Conservation (phyloP, 768 basidiomycete genomes). For the Cubamyces sp. region DNA sequence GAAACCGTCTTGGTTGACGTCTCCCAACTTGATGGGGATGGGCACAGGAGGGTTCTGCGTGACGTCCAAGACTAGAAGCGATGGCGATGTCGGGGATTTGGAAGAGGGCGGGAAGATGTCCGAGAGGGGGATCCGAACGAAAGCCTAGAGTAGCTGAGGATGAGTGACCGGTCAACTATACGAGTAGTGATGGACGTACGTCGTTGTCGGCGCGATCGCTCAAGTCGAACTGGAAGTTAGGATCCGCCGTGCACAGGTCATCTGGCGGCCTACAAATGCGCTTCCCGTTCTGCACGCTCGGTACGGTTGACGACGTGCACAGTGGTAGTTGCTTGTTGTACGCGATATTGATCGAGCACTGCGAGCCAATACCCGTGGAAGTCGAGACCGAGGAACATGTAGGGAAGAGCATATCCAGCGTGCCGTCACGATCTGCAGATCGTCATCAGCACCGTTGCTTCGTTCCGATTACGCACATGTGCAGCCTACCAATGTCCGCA, state of each 20-base stretch:
- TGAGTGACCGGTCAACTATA: neutral
- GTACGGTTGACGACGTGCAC: slow-evolving; percentile 63
- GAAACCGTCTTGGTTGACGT: slow-evolving; percentile 92
- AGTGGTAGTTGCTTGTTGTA: slow-evolving; percentile 91
- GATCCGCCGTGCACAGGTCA: slow-evolving; percentile 82
- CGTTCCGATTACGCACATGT: too few species aligned
- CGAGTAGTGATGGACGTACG: slow-evolving; percentile 40
- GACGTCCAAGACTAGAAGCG: slow-evolving; percentile 73
- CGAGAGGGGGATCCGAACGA: slow-evolving; percentile 66
- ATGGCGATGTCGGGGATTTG: slow-evolving; percentile 38
- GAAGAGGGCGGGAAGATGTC: slow-evolving; percentile 52
- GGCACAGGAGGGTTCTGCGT: slow-evolving; percentile 71
- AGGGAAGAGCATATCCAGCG: slow-evolving; percentile 92
- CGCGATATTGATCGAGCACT: slow-evolving; percentile 87
- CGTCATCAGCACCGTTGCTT: neutral
- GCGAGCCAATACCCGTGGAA: slow-evolving; percentile 69
- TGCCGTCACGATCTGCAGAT: slow-evolving; percentile 84
- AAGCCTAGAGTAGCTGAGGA: slow-evolving; percentile 49
- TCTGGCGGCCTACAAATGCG: slow-evolving; percentile 74
- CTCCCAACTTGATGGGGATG: slow-evolving; percentile 80
- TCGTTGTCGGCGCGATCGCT: slow-evolving; percentile 51
- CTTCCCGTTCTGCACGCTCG: slow-evolving; percentile 51
- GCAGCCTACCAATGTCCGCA: slow-evolving; percentile 79
- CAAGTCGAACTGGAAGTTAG: slow-evolving; percentile 78
- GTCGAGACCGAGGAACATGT: slow-evolving; percentile 76